These are phyloP conservation scores for Crithidia thermophila DNA, from an alignment of 208 protist species.

Conservation along the genomic window DNA sequence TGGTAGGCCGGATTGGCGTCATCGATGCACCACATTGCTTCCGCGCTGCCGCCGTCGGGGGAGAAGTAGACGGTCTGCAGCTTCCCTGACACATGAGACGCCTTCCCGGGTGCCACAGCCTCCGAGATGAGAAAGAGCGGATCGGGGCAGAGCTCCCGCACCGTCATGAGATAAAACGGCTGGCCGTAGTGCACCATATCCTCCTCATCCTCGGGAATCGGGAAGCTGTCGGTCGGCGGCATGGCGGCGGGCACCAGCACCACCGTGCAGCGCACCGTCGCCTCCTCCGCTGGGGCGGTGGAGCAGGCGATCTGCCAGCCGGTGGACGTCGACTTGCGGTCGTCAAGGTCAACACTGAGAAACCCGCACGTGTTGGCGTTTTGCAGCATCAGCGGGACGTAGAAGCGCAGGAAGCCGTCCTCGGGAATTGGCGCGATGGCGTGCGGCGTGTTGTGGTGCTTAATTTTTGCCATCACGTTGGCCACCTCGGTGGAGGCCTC, in stretches of 20 bases:
- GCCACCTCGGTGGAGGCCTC: slow-evolving; percentile 63
- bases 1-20: slow-evolving; percentile 77
- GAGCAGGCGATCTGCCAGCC: slow-evolving; percentile 75
- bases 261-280: slow-evolving; percentile 73
- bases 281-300: slow-evolving; percentile 52
- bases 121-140: slow-evolving; percentile 83
- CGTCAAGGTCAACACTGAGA: slow-evolving; percentile 86
- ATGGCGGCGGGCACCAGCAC: slow-evolving; percentile 72
- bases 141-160: slow-evolving; percentile 68
- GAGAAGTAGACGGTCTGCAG: slow-evolving; percentile 87
- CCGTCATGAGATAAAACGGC: slow-evolving; percentile 85
- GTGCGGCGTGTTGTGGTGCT: slow-evolving; percentile 82
- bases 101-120: slow-evolving; percentile 55
- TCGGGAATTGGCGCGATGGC: slow-evolving; percentile 43
- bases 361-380: slow-evolving; percentile 77
- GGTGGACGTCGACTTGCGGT: slow-evolving; percentile 46
- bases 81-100: slow-evolving; percentile 68
- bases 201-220: slow-evolving; percentile 72
- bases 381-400: slow-evolving; percentile 82
- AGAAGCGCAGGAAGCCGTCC: slow-evolving; percentile 80
- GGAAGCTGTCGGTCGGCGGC: slow-evolving; percentile 69
- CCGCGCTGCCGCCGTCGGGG: slow-evolving; percentile 66
- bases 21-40: slow-evolving; percentile 77
- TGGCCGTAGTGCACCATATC: slow-evolving; percentile 92
- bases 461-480: slow-evolving; percentile 71